Percentiles rank a stretch among this genome's conserved stretches.
Evolutionary conservation across 305 asterid genomes (phyloP).

Genomic region (Vinca major): DNA sequence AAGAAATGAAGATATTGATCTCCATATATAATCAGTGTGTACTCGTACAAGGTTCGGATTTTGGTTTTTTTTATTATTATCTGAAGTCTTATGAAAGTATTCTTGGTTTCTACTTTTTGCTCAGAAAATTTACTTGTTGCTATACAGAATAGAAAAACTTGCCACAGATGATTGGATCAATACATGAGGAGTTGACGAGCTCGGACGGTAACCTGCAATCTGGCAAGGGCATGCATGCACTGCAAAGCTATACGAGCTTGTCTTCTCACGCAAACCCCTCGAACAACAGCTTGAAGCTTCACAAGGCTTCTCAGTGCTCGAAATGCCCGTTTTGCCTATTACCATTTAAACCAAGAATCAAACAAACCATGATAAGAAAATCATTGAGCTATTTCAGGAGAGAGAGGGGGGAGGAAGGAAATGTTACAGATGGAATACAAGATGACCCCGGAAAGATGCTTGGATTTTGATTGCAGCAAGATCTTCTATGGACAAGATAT

Average conservation of each 20-base stretch:
- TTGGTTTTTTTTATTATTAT: too few species aligned
- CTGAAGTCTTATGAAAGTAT: too few species aligned
- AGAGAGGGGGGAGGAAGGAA: background rate
- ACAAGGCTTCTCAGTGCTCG: constrained; percentile 34
- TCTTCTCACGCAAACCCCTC: constrained; percentile 33
- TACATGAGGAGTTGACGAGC: constrained; percentile 34
- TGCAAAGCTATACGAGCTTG: constrained; percentile 38
- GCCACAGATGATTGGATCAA: background rate
- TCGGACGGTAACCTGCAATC: constrained; percentile 34
- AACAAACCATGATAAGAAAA: background rate
- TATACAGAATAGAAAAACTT: too few species aligned
- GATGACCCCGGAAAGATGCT: constrained; percentile 32
- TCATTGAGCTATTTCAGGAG: background rate
- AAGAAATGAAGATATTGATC: background rate
- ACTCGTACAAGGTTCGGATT: too few species aligned
- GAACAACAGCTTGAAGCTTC: constrained; percentile 37
- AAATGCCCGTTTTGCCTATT: constrained; percentile 35
- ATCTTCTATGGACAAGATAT: constrained; percentile 21
- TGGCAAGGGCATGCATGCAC: constrained; percentile 38
- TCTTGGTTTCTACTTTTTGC: too few species aligned
- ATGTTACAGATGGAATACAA: constrained; percentile 17
- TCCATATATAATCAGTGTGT: background rate
- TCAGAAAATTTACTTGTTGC: too few species aligned
- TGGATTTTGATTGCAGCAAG: constrained; percentile 37
- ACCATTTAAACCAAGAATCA: background rate